These are phyloP conservation scores for Penstemon eatonii DNA, from an alignment of 257 asterid species.

Conservation along the genomic window DNA sequence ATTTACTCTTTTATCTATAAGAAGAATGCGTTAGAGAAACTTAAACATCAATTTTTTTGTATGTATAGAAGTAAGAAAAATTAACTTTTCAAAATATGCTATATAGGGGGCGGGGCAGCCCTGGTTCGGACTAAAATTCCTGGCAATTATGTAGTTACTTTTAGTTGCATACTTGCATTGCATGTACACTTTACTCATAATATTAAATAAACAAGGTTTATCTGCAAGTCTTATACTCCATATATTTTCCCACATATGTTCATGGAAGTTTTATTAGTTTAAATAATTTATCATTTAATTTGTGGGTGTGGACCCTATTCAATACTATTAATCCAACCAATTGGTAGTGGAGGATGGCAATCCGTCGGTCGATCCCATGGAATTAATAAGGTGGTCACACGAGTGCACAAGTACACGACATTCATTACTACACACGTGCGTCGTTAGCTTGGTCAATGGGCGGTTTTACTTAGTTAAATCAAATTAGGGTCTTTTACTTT, in stretches of 20 bases:
- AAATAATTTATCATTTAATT: background rate
- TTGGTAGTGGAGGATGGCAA: background rate
- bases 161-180: background rate
- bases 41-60: no score
- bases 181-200: background rate
- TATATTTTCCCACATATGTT: no score
- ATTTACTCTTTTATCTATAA: no score
- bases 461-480: slow-evolving; percentile 8
- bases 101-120: no score
- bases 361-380: background rate
- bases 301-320: background rate
- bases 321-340: background rate
- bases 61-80: no score
- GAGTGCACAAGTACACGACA: slow-evolving; percentile 22
- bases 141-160: background rate
- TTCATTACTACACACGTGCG: slow-evolving; percentile 30
- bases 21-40: no score
- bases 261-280: no score
- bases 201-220: background rate
- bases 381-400: background rate
- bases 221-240: background rate
- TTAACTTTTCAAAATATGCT: no score
- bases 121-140: no score
- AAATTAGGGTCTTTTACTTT: background rate
- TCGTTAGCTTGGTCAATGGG: slow-evolving; percentile 25